Evolutionary conservation across 768 basidiomycete species (phyloP), one percentile per base, ranked within the genome.

Genomic region (Boletus edulis): DNA sequence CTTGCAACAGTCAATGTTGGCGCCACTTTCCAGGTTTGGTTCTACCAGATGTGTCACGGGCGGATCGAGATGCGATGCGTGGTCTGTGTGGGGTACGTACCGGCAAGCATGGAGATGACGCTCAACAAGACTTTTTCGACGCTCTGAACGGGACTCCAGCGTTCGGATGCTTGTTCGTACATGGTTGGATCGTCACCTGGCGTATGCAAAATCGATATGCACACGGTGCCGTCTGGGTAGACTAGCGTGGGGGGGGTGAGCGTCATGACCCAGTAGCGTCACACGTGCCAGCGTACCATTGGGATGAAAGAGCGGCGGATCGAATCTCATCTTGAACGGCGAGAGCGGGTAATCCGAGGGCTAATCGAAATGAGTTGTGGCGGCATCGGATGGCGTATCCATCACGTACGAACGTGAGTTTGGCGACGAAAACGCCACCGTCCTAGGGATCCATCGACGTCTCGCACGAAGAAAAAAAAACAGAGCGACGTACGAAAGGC

Each of bases 251-350:
- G 44, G 8, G 12, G 5, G 44, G 8, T 24, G 24, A 24, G 24
- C 24, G 24, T 24, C 24, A 0, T 9, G 8, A 29, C 9, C 9
- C 9, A 2, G 8, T 29, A 6, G 9, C 29, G 29, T 29, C 29
- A 9, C 1, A 29, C 29, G 29, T 29, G 29, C 29, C 29, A 24
- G 22, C 22, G 74, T 62, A 96, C 97, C 89, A 71, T 99, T 99
- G 17, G 97, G 97, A 73, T 99, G 97, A 73, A 98, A 91, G 52
- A 99, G 71, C 3, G 96, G 95, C 4, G 97, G 97, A 43, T 98
- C 94, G 65, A 99, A 99, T 67, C 83, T 93, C 97, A 99, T 98
- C 77, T 94, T 98, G 86, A 98, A 98, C 18, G 97, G 97, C 49
- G 92, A 96, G 65, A 99, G 76, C 32, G 97, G 97, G 73, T 99